Percentiles rank a stretch among this genome's conserved stretches.
phyloP scores from a whole-genome alignment of 1,284 basidiomycete species.

The Golubevia sp. region DNA sequence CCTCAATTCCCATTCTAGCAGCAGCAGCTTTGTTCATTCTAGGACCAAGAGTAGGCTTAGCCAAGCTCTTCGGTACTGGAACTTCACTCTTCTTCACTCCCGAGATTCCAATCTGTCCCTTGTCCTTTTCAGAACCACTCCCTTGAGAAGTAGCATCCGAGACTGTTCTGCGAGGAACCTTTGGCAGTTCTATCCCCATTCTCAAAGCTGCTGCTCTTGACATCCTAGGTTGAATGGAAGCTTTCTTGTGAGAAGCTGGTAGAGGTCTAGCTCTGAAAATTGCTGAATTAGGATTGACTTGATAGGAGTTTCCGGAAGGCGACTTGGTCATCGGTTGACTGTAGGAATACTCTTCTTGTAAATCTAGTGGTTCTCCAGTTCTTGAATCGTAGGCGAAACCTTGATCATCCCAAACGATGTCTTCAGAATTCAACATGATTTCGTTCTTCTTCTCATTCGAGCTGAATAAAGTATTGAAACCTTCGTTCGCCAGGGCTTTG shows the following conservation, averaged over 20 bases:
- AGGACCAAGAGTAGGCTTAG: slow-evolving; percentile 19
- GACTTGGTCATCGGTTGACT: too few species aligned
- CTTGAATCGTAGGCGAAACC: slow-evolving; percentile 14
- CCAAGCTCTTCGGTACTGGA: slow-evolving; percentile 8
- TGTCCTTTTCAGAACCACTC: slow-evolving; percentile 1
- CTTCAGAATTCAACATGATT: slow-evolving; percentile 7
- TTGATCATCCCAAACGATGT: slow-evolving; percentile 15
- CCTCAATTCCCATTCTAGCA: slow-evolving; percentile 1
- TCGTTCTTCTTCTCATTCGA: slow-evolving; percentile 2
- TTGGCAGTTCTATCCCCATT: slow-evolving; percentile 50
- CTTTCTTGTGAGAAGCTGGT: slow-evolving; percentile 69
- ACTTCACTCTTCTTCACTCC: slow-evolving; percentile 21
- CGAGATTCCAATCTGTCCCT: slow-evolving; percentile 22
- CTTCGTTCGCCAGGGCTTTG: background rate
- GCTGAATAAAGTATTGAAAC: background rate
- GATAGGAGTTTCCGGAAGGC: background rate
- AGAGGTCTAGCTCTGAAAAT: slow-evolving; percentile 76
- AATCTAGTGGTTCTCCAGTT: slow-evolving; percentile 10
- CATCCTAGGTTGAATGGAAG: slow-evolving; percentile 76
- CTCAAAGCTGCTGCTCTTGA: slow-evolving; percentile 78
- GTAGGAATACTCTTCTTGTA: slow-evolving; percentile 8
- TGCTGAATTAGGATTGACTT: background rate
- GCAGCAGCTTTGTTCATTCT: slow-evolving; percentile 16
- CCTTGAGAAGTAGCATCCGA: slow-evolving; percentile 5
- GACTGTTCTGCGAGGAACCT: slow-evolving; percentile 3